These are phyloP conservation scores for Baorangia bicolor DNA, from an alignment of 768 basidiomycete species.

Conservation along the genomic window DNA sequence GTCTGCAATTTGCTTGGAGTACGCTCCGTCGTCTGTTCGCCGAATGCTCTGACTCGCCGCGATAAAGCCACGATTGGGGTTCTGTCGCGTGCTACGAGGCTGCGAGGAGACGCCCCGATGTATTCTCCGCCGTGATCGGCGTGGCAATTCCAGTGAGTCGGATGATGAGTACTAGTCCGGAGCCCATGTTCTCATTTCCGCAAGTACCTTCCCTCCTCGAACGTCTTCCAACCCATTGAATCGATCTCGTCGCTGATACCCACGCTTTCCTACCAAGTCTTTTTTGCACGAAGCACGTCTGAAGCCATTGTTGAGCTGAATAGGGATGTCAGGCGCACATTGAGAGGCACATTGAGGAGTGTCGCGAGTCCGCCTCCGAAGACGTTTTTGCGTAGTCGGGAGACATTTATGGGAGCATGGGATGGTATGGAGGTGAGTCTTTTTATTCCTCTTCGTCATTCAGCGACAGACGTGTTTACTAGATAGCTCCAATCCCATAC, in stretches of 20 bases:
- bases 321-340: too few species aligned
- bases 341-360: too few species aligned
- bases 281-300: too few species aligned
- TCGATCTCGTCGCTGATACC: conserved; percentile 45
- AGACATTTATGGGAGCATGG: conserved; percentile 55
- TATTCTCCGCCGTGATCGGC: too few species aligned
- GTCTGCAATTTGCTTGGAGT: conserved; percentile 72
- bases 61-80: conserved; percentile 71
- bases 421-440: conserved; percentile 27
- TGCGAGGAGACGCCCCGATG: too few species aligned
- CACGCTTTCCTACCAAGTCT: conserved; percentile 60
- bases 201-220: too few species aligned
- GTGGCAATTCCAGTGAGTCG: conserved; percentile 54
- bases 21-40: conserved; percentile 7
- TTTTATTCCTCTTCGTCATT: neutral
- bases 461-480: neutral
- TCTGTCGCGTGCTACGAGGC: conserved; percentile 63
- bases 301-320: too few species aligned
- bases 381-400: conserved; percentile 46
- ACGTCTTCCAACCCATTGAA: conserved; percentile 46
- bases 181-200: neutral
- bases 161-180: neutral
- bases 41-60: neutral
- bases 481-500: too few species aligned
- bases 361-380: too few species aligned